phyloP scores from a whole-genome alignment of 441 rosid species.

The Syzygium syzygioides region DNA sequence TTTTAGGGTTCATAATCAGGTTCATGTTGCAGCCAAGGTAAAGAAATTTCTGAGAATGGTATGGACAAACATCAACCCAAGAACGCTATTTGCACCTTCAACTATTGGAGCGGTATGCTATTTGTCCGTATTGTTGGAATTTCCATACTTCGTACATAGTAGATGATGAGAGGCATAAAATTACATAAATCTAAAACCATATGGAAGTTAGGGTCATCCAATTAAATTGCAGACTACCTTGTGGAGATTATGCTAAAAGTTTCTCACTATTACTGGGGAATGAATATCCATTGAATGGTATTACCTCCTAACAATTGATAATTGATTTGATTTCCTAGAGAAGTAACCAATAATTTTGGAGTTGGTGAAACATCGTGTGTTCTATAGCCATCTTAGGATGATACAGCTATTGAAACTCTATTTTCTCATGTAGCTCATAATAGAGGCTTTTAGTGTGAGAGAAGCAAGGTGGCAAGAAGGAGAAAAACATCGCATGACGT shows the following conservation, averaged over 20 bases:
- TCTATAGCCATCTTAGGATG: neutral
- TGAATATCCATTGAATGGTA: neutral
- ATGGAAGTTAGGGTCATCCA: neutral
- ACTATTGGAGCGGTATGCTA: slow-evolving; percentile 59
- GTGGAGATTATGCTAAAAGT: neutral
- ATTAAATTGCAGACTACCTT: neutral
- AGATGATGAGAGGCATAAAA: neutral
- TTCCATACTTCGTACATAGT: neutral
- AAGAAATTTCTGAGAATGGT: slow-evolving; percentile 17
- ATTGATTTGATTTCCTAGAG: neutral
- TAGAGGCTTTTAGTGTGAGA: neutral
- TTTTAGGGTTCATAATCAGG: slow-evolving; percentile 19
- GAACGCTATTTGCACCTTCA: slow-evolving; percentile 67
- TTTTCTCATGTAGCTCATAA: neutral
- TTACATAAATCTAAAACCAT: neutral
- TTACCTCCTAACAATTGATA: neutral
- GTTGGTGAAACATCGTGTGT: neutral
- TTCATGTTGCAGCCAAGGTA: slow-evolving; percentile 17
- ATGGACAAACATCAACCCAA: slow-evolving; percentile 32
- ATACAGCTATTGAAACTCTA: neutral
- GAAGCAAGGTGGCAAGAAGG: neutral
- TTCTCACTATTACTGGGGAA: neutral
- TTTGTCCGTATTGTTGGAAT: neutral
- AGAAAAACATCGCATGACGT: neutral
- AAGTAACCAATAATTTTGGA: neutral